Percentiles rank a stretch among this genome's conserved stretches.
These are phyloP conservation scores for Ceratocystis lukuohia DNA, from an alignment of 2,329 filamentous ascomycete genomes.

Conservation along the genomic window DNA sequence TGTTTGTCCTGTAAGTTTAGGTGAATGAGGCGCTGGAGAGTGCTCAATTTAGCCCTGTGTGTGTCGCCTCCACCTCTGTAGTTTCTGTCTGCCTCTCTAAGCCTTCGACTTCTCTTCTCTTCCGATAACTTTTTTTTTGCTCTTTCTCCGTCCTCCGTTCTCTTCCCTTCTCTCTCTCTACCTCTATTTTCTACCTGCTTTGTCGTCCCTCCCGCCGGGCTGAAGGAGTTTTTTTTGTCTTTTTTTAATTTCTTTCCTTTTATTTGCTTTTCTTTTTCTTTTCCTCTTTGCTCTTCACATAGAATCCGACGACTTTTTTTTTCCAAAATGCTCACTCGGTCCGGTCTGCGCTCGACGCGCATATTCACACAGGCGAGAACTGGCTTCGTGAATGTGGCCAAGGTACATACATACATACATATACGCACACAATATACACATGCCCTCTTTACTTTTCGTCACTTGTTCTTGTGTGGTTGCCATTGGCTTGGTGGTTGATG, in stretches of 20 bases:
- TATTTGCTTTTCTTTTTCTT: slow-evolving; percentile 17
- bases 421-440: background rate
- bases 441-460: background rate
- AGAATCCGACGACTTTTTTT: slow-evolving; percentile 20
- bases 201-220: slow-evolving; percentile 18
- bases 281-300: slow-evolving; percentile 16
- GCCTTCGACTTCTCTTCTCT: slow-evolving; percentile 16
- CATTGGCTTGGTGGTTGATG: background rate
- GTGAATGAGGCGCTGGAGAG: background rate
- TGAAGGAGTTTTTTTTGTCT: slow-evolving; percentile 20
- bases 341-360: slow-evolving; percentile 79
- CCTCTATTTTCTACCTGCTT: background rate
- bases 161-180: background rate
- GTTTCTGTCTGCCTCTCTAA: background rate
- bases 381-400: slow-evolving; percentile 56
- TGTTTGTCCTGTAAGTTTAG: background rate
- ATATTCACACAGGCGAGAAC: slow-evolving; percentile 65
- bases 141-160: slow-evolving; percentile 12
- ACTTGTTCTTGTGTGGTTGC: background rate
- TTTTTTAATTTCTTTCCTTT: slow-evolving; percentile 20
- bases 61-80: slow-evolving; percentile 10
- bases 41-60: background rate
- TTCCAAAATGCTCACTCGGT: slow-evolving; percentile 82
- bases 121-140: slow-evolving; percentile 14
- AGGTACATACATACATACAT: slow-evolving; percentile 43